Evolutionary conservation across 495 filamentous ascomycete genomes (phyloP).

Genomic region (Talaromyces thailandensis): DNA sequence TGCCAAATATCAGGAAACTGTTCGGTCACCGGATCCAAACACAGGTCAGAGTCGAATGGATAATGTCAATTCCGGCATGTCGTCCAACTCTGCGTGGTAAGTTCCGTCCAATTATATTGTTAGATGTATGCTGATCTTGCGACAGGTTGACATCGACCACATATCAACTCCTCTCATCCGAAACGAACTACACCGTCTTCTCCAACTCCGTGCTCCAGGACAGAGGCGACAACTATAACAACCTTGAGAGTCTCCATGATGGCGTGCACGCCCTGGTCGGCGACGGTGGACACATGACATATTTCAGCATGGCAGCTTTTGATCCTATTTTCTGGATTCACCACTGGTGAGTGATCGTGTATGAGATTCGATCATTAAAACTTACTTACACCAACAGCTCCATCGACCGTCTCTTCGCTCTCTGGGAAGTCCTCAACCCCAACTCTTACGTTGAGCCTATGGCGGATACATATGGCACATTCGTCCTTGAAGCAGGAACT

Average conservation of each 20-base stretch:
- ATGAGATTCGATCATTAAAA: too few relatives aligned
- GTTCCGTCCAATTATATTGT: neutral
- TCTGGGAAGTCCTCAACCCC: conserved; percentile 30
- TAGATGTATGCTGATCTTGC: neutral
- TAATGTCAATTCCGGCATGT: conserved; percentile 7
- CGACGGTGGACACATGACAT: conserved; percentile 32
- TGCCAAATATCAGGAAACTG: conserved; percentile 5
- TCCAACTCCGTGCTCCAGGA: conserved; percentile 19
- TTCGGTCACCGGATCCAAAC: conserved; percentile 7
- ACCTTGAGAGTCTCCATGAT: conserved; percentile 32
- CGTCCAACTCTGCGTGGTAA: conserved; percentile 8
- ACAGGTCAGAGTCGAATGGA: conserved; percentile 8
- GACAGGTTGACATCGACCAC: conserved; percentile 4
- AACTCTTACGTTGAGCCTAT: conserved; percentile 17
- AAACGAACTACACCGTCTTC: conserved; percentile 19
- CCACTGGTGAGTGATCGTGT: conserved; percentile 15
- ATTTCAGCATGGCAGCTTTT: conserved; percentile 27
- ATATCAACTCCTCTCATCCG: conserved; percentile 10
- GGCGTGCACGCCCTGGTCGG: conserved; percentile 32
- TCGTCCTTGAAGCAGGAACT: conserved; percentile 12
- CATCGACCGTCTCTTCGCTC: conserved; percentile 29
- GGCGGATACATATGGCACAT: conserved; percentile 11
- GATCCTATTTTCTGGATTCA: conserved; percentile 37
- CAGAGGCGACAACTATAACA: conserved; percentile 13
- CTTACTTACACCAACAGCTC: conserved; percentile 14